Evolutionary conservation across 352 stramenopile species (phyloP), one percentile per base, ranked within the genome.

Genomic region (Pythium sp.): DNA sequence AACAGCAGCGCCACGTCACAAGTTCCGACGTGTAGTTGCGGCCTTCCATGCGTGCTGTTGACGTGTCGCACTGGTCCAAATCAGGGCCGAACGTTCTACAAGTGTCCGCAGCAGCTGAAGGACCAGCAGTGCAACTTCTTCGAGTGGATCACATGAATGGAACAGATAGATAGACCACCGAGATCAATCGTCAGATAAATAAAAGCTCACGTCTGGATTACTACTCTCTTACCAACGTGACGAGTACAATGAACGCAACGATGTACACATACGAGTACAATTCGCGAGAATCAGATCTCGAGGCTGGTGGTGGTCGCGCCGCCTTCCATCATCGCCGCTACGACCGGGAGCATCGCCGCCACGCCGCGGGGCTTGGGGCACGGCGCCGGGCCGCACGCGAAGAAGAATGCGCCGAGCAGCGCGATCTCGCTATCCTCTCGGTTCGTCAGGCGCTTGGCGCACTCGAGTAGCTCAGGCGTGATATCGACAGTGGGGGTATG

Each of bases 41-140:
- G 80, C 0, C 67, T 81, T 5, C 60, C 59, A 26, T 72, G 70
- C 12, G 64, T 82, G 43, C 70, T 86, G 67, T 68, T 93, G 41
- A 88, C 84, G 8, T 92, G 84, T 49, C 84, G 75, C n/a, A 91
- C 82, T 53, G 85, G 81, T 30, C 58, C 64, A 8, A 98, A 99
- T 72, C 90, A 93, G 36, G 96, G 95, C 30, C 84, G 94, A 47
- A 92, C 88, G 58, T 99, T 98, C 69, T 98, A 91, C 84, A 97
- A 94, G 57, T 99, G 96, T 70, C 84, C 87, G 11, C 88, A 89
- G 20, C 83, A 82, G 57, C 41, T 55, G 18, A 81, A 89, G 51
- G 87, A 84, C 30, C 82, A 87, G 41, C 88, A 97, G 68, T 98
- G 93, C 63, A 78, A 84, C 68, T 97, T 97, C 76, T 99, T 99